Conservation (phyloP, 805 yeast species). For the Starmerella stigmatis region DNA sequence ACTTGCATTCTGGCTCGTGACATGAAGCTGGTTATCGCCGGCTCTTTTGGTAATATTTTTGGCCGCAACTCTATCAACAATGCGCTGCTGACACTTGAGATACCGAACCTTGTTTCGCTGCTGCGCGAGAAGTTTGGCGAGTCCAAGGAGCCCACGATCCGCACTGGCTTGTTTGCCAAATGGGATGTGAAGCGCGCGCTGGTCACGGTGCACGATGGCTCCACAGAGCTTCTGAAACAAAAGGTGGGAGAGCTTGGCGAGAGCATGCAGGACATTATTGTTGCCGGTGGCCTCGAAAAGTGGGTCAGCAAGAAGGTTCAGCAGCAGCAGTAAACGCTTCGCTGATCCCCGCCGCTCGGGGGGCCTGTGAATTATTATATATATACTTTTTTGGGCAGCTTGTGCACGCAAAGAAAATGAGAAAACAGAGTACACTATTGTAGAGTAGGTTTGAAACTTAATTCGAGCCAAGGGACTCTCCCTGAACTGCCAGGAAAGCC, state of each 20-base stretch:
- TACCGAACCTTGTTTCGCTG: slow-evolving; percentile 72
- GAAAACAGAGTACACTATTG: not conserved
- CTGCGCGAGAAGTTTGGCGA: slow-evolving; percentile 58
- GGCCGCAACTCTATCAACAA: slow-evolving; percentile 93
- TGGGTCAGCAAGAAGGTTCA: slow-evolving; percentile 51
- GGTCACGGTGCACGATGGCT: slow-evolving; percentile 63
- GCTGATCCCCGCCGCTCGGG: no score
- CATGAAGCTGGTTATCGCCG: slow-evolving; percentile 85
- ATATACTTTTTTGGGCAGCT: no score
- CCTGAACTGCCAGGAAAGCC: no score
- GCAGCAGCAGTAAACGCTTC: no score
- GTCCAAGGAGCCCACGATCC: slow-evolving; percentile 63
- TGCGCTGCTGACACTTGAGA: slow-evolving; percentile 85
- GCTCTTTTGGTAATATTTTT: slow-evolving; percentile 95
- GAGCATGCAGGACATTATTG: slow-evolving; percentile 90
- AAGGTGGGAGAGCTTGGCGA: slow-evolving; percentile 94
- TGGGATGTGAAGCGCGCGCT: slow-evolving; percentile 87
- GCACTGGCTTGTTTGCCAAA: slow-evolving; percentile 86
- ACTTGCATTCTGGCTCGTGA: slow-evolving; percentile 94
- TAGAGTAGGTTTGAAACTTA: no score
- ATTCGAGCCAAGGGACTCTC: no score
- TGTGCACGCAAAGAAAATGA: no score
- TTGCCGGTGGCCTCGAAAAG: slow-evolving; percentile 94
- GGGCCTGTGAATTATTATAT: no score
- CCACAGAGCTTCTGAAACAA: slow-evolving; percentile 54